phyloP scores from a whole-genome alignment of 805 yeast species.

The Candida andamanensis region DNA sequence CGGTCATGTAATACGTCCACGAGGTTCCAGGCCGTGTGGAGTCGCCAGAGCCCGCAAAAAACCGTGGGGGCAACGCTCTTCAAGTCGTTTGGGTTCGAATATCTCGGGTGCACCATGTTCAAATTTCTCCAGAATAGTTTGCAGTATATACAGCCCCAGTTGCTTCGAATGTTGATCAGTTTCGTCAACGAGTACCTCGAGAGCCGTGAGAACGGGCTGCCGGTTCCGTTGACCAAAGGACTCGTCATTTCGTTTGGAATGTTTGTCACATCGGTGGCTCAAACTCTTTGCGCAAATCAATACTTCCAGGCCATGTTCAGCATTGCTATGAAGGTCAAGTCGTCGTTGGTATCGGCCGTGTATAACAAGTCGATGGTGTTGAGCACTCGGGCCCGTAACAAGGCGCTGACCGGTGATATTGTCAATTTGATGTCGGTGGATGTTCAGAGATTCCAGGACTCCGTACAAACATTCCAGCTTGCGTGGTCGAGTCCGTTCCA shows the following conservation, averaged over 20 bases:
- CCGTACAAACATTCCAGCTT: constrained; percentile 70
- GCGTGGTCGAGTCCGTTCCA: constrained; percentile 94
- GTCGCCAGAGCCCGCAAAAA: constrained; percentile 35
- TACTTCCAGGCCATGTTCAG: constrained; percentile 71
- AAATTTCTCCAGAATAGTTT: constrained; percentile 71
- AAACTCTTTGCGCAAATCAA: constrained; percentile 72
- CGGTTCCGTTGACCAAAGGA: constrained; percentile 65
- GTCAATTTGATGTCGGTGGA: constrained; percentile 94
- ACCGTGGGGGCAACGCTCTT: constrained; percentile 57
- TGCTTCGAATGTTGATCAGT: constrained; percentile 21
- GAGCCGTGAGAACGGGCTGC: constrained; percentile 27
- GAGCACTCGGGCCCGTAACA: constrained; percentile 64
- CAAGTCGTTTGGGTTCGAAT: constrained; percentile 69
- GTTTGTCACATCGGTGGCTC: constrained; percentile 69
- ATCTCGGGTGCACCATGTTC: constrained; percentile 63
- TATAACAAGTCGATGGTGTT: constrained; percentile 64
- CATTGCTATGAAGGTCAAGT: constrained; percentile 68
- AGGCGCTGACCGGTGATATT: constrained; percentile 82
- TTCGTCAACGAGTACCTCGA: constrained; percentile 33
- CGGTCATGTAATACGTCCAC: constrained; percentile 48
- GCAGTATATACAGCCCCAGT: constrained; percentile 39
- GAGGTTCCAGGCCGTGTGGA: constrained; percentile 57
- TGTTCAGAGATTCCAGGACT: constrained; percentile 79
- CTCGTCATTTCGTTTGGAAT: constrained; percentile 67
- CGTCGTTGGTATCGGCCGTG: constrained; percentile 62